Conservation (phyloP, 2,329 filamentous ascomycete genomes). For the Aspergillus vadensis region DNA sequence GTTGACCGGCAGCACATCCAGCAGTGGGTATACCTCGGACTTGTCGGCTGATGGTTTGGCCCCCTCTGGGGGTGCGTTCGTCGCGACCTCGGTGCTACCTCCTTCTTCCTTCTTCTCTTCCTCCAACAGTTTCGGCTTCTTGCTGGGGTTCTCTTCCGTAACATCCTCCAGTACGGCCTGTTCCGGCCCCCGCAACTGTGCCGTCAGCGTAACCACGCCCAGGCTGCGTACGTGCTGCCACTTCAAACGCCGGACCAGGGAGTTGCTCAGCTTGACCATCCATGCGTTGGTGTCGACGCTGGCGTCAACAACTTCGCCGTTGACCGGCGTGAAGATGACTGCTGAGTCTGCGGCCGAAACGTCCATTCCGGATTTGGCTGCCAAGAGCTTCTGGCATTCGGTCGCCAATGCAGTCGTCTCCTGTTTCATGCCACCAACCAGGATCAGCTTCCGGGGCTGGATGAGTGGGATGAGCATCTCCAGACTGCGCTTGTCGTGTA, state of each 20-base stretch:
- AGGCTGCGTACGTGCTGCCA: slow-evolving; percentile 94
- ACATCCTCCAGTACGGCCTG: slow-evolving; percentile 36
- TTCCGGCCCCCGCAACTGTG: slow-evolving; percentile 60
- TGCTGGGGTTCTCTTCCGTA: slow-evolving; percentile 45
- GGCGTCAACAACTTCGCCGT: slow-evolving; percentile 77
- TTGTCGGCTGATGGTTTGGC: slow-evolving; percentile 25
- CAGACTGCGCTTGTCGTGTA: slow-evolving; percentile 90
- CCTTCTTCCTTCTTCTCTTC: slow-evolving; percentile 34
- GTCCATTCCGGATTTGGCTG: slow-evolving; percentile 42
- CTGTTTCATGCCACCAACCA: slow-evolving; percentile 76
- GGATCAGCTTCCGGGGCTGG: slow-evolving; percentile 87
- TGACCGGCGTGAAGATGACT: slow-evolving; percentile 77
- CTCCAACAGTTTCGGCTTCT: slow-evolving; percentile 55
- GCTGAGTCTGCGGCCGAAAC: slow-evolving; percentile 53
- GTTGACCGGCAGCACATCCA: slow-evolving; percentile 61
- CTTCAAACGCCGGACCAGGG: slow-evolving; percentile 80
- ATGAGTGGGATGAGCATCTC: slow-evolving; percentile 95
- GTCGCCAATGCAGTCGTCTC: slow-evolving; percentile 78
- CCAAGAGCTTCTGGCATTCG: slow-evolving; percentile 72
- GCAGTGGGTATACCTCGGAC: slow-evolving; percentile 49
- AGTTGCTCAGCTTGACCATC: slow-evolving; percentile 86
- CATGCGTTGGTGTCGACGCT: slow-evolving; percentile 98
- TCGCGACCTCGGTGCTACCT: slow-evolving; percentile 26
- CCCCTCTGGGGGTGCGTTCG: slow-evolving; percentile 21
- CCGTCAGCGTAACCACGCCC: slow-evolving; percentile 90